Percentiles rank a stretch among this genome's conserved stretches.
Evolutionary conservation across 2,329 filamentous ascomycete genomes (phyloP).

Genomic region (Gremmenia infestans): DNA sequence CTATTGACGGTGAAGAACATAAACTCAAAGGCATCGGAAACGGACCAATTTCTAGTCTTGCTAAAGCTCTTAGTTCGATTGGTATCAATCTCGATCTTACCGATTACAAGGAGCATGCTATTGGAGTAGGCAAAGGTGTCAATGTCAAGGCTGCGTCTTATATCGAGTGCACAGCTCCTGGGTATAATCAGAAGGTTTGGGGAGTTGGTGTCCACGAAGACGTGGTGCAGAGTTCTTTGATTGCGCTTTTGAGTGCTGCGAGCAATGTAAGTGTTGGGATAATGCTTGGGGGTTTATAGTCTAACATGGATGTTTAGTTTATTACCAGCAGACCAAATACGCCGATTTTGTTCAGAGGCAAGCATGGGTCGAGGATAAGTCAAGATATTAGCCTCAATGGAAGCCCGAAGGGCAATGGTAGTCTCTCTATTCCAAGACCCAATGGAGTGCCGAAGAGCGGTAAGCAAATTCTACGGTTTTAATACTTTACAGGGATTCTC

Average conservation of each 20-base stretch:
- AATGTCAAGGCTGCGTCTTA: conserved; percentile 93
- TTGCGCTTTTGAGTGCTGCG: conserved; percentile 79
- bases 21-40: conserved; percentile 76
- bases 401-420: conserved; percentile 20
- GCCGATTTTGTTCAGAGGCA: conserved; percentile 57
- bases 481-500: no score
- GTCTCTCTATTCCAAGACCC: conserved; percentile 24
- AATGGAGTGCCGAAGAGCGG: conserved; percentile 21
- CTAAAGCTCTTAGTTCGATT: conserved; percentile 71
- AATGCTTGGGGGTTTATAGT: background rate
- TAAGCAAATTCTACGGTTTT: no score
- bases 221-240: conserved; percentile 83
- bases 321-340: conserved; percentile 65
- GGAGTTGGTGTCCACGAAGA: conserved; percentile 90
- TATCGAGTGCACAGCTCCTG: conserved; percentile 75
- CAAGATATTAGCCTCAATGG: conserved; percentile 34
- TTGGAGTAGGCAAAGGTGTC: conserved; percentile 60
- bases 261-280: conserved; percentile 63
- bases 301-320: conserved; percentile 49
- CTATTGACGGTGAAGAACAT: conserved; percentile 76
- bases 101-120: conserved; percentile 95
- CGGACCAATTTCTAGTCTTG: conserved; percentile 84
- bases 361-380: conserved; percentile 42
- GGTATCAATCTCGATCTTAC: conserved; percentile 85
- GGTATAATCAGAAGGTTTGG: conserved; percentile 71